Evolutionary conservation across 257 asterid genomes (phyloP), one percentile per base, ranked within the genome.

Genomic region (Nicotiana attenuata): DNA sequence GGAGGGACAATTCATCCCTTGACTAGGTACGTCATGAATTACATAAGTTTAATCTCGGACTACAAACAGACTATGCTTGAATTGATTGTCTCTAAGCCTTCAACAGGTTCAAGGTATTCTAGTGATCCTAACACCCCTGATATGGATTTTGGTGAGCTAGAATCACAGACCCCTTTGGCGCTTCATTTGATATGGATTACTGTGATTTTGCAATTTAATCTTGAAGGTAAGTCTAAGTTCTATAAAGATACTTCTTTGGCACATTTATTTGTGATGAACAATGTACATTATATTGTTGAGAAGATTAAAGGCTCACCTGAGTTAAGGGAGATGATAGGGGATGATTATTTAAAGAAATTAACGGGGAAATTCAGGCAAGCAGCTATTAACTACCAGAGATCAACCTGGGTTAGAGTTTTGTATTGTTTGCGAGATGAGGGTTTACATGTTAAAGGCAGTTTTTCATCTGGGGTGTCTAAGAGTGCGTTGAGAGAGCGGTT

Each of bases 1-100:
- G 98, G 98, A n/a, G 99, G 99, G 28, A 89, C 98, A 16, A 88
- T 93, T 80, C 99, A 95, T 88, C 99, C 98, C 35, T 83, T 95
- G 87, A 90, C 98, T 67, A 92, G 98, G 86, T 95, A 93, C 59
- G 99, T 95, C 85, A 95, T 95, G 99, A 93, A 95, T 29, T 95
- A 95, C 60, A 90, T 91, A 52, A 90, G 93, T 83, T 85, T 93
- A 92, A 93, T 95, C 76, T 88, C 97, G 14, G 98, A 92, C 78
- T 95, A 93, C 66, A 93, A 92, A 86, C 90, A 85, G 68, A 90
- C 94, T 19, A 65, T 95, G 87, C 82, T 81, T 31, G 96, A 91
- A 80, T 84, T 93, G 88, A 92, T 93, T 73, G 93, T 91, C 65
- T 88, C 97, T 0, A 94, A 89, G 88, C 98, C 98, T 10, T 87